Base-by-base conservation (phyloP, 148 eudicot genomes). In the Rhododendron mucronatum region DNA sequence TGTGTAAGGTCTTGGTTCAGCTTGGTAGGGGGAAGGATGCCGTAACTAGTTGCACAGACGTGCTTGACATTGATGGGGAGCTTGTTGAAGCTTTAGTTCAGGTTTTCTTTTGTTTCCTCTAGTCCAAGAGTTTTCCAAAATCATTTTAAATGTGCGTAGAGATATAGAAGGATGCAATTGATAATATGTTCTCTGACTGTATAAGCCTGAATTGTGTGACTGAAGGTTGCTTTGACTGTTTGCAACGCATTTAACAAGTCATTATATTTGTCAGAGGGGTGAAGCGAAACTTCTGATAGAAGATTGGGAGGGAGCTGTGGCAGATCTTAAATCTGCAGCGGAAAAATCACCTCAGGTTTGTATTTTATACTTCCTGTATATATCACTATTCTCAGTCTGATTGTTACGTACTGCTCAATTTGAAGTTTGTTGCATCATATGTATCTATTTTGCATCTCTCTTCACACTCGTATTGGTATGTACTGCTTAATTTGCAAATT, bases 271-370 rank as follows among this genome's bases (percentile, higher is more conserved):
- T 28, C 91, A 95, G 98, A 93, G 98, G 87, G 98, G 98, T 74
- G 98, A 96, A 92, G 98, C 96, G 51, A 96, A 96, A 87, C 93
- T 95, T 85, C 88, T 96, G 80, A 83, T 85, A 57, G 96, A 96
- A 91, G 98, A 96, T 81, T 96, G 95, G 95, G 98, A 95, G 82
- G 98, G 98, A 85, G 98, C 98, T 77, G 98, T 95, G 26, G 95
- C 94, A 81, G 98, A 96, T 89, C 87, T 96, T 73, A 96, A 94
- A 91, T 85, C 90, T 87, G 99, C 98, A 65, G 96, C 94, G 86
- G 95, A 96, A 88, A 96, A 96, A 85, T 96, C 98, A 75, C 96
- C 98, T 63, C 96, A 95, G 99, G 99, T 93, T 87, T 85, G 94
- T 83, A 35, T 21, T 75, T 41, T 21, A 9, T 44, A 71, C 48